Conservation (phyloP, 305 asterid species). For the Nicotiana rustica region DNA sequence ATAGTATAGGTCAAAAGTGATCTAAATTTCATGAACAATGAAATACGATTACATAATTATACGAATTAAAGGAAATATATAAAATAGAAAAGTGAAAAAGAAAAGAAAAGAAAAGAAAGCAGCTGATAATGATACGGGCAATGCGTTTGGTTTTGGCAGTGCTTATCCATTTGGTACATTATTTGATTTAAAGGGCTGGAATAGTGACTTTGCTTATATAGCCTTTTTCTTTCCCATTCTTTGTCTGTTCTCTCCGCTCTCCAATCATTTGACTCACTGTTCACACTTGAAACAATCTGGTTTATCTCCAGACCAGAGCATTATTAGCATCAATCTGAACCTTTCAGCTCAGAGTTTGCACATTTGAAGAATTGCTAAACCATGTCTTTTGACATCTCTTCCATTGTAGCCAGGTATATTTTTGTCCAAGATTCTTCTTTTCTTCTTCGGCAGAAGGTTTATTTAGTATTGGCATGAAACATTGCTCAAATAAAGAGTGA, state of each 20-base stretch:
- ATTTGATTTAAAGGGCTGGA: background rate
- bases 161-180: conserved; percentile 3
- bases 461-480: background rate
- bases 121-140: background rate
- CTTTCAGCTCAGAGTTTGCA: background rate
- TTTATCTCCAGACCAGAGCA: background rate
- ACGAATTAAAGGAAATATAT: too few species aligned
- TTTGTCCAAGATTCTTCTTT: conserved; percentile 20
- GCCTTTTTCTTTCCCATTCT: background rate
- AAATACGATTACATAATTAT: too few species aligned
- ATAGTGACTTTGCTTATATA: conserved; percentile 9
- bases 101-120: background rate
- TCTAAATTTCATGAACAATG: too few species aligned
- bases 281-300: background rate
- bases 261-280: background rate
- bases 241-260: background rate
- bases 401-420: conserved; percentile 33
- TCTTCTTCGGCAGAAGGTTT: background rate
- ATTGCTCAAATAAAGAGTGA: background rate
- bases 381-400: conserved; percentile 33
- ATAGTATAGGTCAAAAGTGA: too few species aligned
- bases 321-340: background rate
- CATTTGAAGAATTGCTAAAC: background rate
- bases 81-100: background rate
- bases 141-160: background rate